Conservation (phyloP, 176 grass and related monocot species). For the Eragrostis curvula region DNA sequence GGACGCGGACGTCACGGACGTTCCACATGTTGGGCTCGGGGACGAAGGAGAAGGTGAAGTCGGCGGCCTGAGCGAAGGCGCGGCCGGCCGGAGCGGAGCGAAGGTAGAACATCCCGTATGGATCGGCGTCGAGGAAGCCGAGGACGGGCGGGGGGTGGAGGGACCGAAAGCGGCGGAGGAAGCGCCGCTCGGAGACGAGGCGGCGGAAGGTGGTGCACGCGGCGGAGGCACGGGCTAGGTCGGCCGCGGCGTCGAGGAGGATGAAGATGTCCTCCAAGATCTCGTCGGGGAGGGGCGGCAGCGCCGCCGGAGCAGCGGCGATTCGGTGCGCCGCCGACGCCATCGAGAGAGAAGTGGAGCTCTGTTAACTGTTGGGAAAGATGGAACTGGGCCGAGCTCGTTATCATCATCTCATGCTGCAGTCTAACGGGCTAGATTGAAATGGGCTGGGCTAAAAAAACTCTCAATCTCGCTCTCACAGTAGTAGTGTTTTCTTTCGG, state of each 20-base stretch:
- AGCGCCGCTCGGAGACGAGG: background rate
- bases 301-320: too few species aligned
- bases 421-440: too few species aligned
- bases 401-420: too few species aligned
- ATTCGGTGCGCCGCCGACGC: too few species aligned
- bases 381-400: too few species aligned
- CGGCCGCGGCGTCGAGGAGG: background rate
- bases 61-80: background rate
- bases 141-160: too few species aligned
- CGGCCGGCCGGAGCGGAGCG: background rate
- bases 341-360: too few species aligned
- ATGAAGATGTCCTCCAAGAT: background rate
- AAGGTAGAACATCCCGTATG: background rate
- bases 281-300: background rate
- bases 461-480: too few species aligned
- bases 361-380: too few species aligned
- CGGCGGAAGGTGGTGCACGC: background rate
- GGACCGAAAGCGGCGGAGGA: background rate
- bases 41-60: slow-evolving; percentile 9
- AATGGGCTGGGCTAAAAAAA: too few species aligned
- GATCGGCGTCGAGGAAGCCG: too few species aligned
- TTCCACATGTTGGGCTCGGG: rapidly evolving
- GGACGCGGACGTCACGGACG: background rate
- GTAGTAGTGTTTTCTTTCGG: too few species aligned
- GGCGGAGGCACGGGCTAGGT: background rate